These are phyloP conservation scores for Cucurbita argyrosperma DNA, from an alignment of 306 rosid genomes.

Conservation along the genomic window DNA sequence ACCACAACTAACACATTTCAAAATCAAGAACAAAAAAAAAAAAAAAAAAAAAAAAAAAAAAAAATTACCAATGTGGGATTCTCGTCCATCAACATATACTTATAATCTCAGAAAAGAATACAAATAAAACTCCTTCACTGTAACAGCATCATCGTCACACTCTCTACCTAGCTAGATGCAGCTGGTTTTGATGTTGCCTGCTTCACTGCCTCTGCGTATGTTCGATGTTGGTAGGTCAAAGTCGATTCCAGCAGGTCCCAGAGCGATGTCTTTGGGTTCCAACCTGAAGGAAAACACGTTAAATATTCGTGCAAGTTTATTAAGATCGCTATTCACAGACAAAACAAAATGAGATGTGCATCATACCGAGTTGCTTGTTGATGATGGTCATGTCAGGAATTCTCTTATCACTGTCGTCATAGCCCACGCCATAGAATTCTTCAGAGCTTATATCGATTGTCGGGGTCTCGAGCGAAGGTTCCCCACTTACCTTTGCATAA, in stretches of 20 bases:
- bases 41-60: neutral
- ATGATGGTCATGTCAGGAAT: conserved; percentile 94
- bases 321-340: neutral
- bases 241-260: conserved; percentile 91
- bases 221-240: conserved; percentile 83
- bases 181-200: conserved; percentile 52
- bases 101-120: conserved; percentile 1
- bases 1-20: neutral
- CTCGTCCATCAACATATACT: neutral
- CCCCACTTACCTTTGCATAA: conserved; percentile 69
- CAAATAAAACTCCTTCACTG: neutral
- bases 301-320: too few species aligned
- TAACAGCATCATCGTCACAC: neutral
- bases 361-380: conserved; percentile 69
- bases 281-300: conserved; percentile 22
- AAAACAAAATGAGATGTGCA: neutral
- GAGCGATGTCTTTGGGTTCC: conserved; percentile 85
- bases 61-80: neutral
- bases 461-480: conserved; percentile 39
- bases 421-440: conserved; percentile 88
- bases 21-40: neutral
- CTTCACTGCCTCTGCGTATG: conserved; percentile 77
- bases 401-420: conserved; percentile 88
- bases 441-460: conserved; percentile 70
- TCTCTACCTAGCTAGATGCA: conserved; percentile 40